These are phyloP conservation scores for Chaetomium fimeti DNA, from an alignment of 495 filamentous ascomycete species.

Conservation along the genomic window DNA sequence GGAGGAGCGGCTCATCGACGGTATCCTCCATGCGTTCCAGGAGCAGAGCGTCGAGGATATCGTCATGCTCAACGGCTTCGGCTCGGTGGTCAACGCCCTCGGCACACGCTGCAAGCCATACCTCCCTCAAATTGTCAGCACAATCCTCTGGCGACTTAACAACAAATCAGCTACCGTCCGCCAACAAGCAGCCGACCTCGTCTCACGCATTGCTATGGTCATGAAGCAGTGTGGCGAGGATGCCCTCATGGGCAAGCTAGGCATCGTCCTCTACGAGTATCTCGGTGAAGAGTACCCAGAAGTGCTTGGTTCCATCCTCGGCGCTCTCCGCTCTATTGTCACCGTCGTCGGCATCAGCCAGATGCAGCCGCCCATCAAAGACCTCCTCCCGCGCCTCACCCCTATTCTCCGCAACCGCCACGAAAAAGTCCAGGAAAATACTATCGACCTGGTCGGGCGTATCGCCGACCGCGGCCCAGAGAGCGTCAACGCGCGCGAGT, in stretches of 20 bases:
- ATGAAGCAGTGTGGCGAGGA: slow-evolving; percentile 99
- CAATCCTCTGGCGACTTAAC: slow-evolving; percentile 96
- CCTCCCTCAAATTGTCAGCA: slow-evolving; percentile 91
- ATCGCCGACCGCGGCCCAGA: slow-evolving; percentile 97
- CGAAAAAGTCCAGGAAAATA: slow-evolving; percentile 99
- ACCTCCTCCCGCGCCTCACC: slow-evolving; percentile 90
- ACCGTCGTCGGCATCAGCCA: slow-evolving; percentile 97
- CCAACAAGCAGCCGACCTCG: slow-evolving; percentile 94
- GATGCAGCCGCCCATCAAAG: slow-evolving; percentile 99
- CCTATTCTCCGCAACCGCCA: slow-evolving; percentile 97
- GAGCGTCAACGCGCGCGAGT: slow-evolving; percentile 92
- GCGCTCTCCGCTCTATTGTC: slow-evolving; percentile 92
- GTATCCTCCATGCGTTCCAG: slow-evolving; percentile 96
- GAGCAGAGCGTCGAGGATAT: slow-evolving; percentile 97
- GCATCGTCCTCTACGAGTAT: slow-evolving; percentile 96
- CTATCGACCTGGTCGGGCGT: slow-evolving; percentile 98
- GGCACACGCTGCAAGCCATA: slow-evolving; percentile 94
- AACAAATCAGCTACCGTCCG: slow-evolving; percentile 95
- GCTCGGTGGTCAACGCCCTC: slow-evolving; percentile 93
- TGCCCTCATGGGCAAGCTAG: slow-evolving; percentile 90
- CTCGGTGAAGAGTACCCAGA: slow-evolving; percentile 99
- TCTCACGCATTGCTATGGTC: slow-evolving; percentile 94
- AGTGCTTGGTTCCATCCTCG: slow-evolving; percentile 93
- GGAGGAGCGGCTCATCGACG: slow-evolving; percentile 91
- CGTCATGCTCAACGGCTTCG: slow-evolving; percentile 97